A percentile compares a stretch with the other conserved stretches of the same genome.
Conservation (phyloP, 768 basidiomycete species). For the Boletellus sp. region DNA sequence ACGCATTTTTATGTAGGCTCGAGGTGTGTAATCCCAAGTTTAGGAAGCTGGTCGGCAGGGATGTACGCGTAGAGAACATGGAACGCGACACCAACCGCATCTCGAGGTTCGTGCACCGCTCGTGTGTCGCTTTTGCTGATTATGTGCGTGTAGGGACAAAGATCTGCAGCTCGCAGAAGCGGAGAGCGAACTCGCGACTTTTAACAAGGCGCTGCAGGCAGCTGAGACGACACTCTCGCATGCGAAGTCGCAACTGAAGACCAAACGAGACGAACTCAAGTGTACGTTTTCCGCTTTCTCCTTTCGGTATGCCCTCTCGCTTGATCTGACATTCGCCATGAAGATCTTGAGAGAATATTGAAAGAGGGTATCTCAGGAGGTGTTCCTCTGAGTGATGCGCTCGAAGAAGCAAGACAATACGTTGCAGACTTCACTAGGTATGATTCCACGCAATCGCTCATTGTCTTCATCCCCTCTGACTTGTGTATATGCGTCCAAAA, state of each 20-base stretch:
- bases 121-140: background rate
- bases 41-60: slow-evolving; percentile 58
- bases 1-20: slow-evolving; percentile 44
- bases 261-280: slow-evolving; percentile 60
- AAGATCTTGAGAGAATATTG: slow-evolving; percentile 43
- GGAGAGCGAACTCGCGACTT: slow-evolving; percentile 33
- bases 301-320: background rate
- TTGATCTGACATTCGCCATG: background rate
- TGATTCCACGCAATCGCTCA: background rate
- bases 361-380: slow-evolving; percentile 39
- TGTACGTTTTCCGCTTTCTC: slow-evolving; percentile 36
- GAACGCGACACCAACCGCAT: slow-evolving; percentile 67
- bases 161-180: slow-evolving; percentile 52
- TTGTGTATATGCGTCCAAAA: background rate
- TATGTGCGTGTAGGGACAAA: slow-evolving; percentile 49
- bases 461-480: background rate
- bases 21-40: slow-evolving; percentile 58
- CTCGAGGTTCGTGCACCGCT: slow-evolving; percentile 44
- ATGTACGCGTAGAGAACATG: slow-evolving; percentile 60
- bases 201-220: slow-evolving; percentile 57
- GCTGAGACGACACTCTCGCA: slow-evolving; percentile 60
- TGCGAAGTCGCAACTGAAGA: slow-evolving; percentile 55
- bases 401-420: slow-evolving; percentile 35
- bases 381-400: slow-evolving; percentile 42
- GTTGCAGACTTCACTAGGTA: slow-evolving; percentile 22